Conservation (phyloP, 1,284 basidiomycete species). For the Flammula alnicola region DNA sequence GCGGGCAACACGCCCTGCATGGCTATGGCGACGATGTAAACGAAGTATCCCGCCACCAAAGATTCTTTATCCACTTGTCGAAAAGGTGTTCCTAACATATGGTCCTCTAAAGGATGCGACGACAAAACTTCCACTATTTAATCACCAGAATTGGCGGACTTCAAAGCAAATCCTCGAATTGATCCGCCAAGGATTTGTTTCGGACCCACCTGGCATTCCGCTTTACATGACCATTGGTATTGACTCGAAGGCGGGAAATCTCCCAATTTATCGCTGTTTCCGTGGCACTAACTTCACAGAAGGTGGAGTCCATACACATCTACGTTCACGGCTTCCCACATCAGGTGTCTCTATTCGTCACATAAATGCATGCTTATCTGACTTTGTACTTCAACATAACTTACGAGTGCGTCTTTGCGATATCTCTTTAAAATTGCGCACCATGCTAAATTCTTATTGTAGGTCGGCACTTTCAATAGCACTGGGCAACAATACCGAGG, state of each 20-base stretch:
- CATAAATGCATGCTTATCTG: conserved; percentile 15
- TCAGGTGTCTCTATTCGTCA: conserved; percentile 24
- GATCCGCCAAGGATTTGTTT: conserved; percentile 29
- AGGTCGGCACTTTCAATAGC: conserved; percentile 20
- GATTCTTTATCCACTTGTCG: conserved; percentile 27
- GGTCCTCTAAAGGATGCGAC: conserved; percentile 34
- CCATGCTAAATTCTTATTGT: neutral
- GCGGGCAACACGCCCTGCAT: conserved; percentile 19
- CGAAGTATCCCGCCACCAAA: conserved; percentile 30
- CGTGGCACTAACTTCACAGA: conserved; percentile 21
- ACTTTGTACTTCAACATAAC: conserved; percentile 21
- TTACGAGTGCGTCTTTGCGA: neutral
- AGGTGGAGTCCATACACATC: conserved; percentile 18
- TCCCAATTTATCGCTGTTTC: conserved; percentile 16
- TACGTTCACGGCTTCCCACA: conserved; percentile 17
- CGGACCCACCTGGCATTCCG: conserved; percentile 32
- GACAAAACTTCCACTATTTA: conserved; percentile 30
- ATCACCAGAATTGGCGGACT: conserved; percentile 28
- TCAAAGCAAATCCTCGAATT: conserved; percentile 32
- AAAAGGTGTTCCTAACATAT: conserved; percentile 28
- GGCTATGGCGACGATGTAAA: conserved; percentile 30
- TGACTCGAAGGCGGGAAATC: conserved; percentile 12
- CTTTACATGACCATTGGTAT: conserved; percentile 15
- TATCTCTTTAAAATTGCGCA: neutral
- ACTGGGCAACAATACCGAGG: conserved; percentile 19